Conservation (phyloP, 768 basidiomycete genomes). For the Leccinum obscurum region DNA sequence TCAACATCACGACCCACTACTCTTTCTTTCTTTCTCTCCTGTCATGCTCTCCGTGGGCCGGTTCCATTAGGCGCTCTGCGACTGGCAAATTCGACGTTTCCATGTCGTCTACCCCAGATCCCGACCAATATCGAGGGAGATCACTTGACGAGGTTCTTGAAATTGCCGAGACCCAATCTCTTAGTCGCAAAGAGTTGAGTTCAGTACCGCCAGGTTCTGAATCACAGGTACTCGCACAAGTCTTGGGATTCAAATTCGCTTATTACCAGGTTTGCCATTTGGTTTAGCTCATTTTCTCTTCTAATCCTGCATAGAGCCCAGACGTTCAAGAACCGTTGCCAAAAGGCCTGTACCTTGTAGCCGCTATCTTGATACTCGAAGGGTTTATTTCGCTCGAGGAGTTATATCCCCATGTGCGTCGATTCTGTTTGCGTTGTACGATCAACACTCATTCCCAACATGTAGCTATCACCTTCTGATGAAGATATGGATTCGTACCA, state of each 20-base stretch:
- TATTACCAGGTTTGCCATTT: slow-evolving; percentile 73
- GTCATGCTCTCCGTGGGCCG: slow-evolving; percentile 86
- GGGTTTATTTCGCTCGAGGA: slow-evolving; percentile 86
- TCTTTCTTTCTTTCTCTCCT: slow-evolving; percentile 87
- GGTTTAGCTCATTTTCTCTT: slow-evolving; percentile 1
- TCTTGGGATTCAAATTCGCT: slow-evolving; percentile 96
- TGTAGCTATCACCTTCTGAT: slow-evolving; percentile 73
- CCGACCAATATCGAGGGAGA: slow-evolving; percentile 54
- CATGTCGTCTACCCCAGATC: slow-evolving; percentile 41
- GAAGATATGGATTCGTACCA: slow-evolving; percentile 68
- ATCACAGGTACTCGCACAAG: slow-evolving; percentile 77
- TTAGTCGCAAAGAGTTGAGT: slow-evolving; percentile 5
- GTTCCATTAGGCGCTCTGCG: slow-evolving; percentile 39
- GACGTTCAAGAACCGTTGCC: slow-evolving; percentile 65
- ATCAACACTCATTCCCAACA: slow-evolving; percentile 8
- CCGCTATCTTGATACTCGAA: slow-evolving; percentile 88
- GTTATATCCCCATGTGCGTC: slow-evolving; percentile 85
- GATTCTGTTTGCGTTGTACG: neutral
- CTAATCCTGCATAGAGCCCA: slow-evolving; percentile 41
- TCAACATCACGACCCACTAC: slow-evolving; percentile 79
- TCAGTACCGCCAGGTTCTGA: slow-evolving; percentile 32
- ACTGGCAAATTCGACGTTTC: slow-evolving; percentile 27
- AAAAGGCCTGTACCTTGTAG: slow-evolving; percentile 72
- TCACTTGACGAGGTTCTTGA: slow-evolving; percentile 64
- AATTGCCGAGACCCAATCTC: slow-evolving; percentile 44